Evolutionary conservation across 176 grass and related monocot species (phyloP).

Genomic region (Ensete glaucum): DNA sequence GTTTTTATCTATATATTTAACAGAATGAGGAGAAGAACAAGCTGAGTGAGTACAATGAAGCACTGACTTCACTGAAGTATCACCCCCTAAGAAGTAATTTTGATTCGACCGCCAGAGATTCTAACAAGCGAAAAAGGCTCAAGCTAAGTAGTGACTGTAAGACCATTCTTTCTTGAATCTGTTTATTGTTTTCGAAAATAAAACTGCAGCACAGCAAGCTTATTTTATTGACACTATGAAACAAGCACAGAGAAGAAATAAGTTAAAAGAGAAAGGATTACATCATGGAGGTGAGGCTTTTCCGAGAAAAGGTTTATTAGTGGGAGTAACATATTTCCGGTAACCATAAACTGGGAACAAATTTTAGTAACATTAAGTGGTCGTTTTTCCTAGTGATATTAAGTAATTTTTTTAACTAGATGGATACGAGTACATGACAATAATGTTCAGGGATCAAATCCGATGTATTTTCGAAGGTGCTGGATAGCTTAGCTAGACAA

Average conservation of each 20-base stretch:
- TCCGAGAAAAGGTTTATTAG: not conserved
- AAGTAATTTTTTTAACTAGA: not conserved
- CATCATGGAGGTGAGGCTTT: not conserved
- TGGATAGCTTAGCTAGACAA: too few relatives aligned
- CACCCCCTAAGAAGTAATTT: slow-evolving; percentile 40
- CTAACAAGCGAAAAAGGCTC: not conserved
- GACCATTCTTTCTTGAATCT: not conserved
- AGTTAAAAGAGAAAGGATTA: not conserved
- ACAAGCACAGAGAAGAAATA: not conserved
- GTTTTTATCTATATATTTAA: slow-evolving; percentile 30
- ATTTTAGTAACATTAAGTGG: not conserved
- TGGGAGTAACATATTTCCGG: not conserved
- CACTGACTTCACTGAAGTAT: slow-evolving; percentile 56
- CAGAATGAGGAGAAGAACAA: slow-evolving; percentile 71
- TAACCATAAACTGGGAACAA: not conserved
- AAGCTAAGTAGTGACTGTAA: not conserved
- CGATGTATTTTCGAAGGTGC: too few relatives aligned
- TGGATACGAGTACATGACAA: not conserved
- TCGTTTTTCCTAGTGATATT: not conserved
- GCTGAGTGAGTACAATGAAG: slow-evolving; percentile 47
- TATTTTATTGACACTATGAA: not conserved
- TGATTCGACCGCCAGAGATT: not conserved
- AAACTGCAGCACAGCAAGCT: not conserved
- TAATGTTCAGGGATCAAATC: too few relatives aligned
- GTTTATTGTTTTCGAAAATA: too few relatives aligned